phyloP scores from a whole-genome alignment of 495 filamentous ascomycete species.

The Aspergillus coremiiformis region DNA sequence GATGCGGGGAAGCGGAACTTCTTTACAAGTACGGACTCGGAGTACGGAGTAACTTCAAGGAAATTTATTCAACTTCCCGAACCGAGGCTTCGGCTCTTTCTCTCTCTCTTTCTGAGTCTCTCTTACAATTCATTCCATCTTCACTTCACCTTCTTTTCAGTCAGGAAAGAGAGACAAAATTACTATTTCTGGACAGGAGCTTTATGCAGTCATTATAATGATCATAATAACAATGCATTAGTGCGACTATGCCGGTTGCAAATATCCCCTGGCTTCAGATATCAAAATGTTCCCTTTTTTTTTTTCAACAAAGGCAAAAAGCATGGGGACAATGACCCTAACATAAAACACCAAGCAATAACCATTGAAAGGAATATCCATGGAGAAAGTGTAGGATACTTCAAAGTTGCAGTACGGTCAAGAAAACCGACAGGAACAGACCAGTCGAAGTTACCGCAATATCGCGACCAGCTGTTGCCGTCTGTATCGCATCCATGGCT shows the following conservation, averaged over 20 bases:
- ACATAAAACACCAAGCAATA: too few species aligned
- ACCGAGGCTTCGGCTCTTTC: constrained; percentile 23
- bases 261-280: too few species aligned
- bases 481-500: constrained; percentile 3
- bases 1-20: constrained; percentile 27
- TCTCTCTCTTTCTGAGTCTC: too few species aligned
- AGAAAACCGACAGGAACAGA: neutral
- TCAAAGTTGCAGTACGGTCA: constrained; percentile 6
- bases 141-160: neutral
- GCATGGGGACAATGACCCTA: neutral
- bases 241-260: too few species aligned
- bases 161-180: neutral
- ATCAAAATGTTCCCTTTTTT: too few species aligned
- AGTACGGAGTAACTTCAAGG: too few species aligned
- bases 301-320: neutral
- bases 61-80: too few species aligned
- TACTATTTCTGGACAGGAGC: neutral
- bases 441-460: neutral
- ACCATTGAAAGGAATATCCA: too few species aligned
- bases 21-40: too few species aligned
- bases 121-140: neutral
- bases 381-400: too few species aligned
- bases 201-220: neutral
- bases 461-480: constrained; percentile 2
- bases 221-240: neutral